Percentiles rank a stretch among this genome's conserved stretches.
Conservation (phyloP, 2,329 filamentous ascomycete genomes). For the Diaporthe helianthi region DNA sequence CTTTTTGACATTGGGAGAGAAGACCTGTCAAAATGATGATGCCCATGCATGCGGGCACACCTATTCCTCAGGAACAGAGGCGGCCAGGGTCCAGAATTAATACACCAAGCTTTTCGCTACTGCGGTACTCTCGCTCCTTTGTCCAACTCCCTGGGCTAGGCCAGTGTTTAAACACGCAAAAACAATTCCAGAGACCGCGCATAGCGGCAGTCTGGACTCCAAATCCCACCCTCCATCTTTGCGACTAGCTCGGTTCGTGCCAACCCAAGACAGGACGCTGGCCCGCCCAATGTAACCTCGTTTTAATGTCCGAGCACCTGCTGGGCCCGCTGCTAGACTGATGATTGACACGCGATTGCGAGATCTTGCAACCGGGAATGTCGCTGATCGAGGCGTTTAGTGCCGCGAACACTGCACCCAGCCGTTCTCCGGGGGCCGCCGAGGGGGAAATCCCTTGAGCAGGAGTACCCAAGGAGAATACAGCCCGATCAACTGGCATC, state of each 20-base stretch:
- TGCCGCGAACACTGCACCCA: not conserved
- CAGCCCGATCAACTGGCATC: constrained; percentile 11
- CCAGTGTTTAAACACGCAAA: not conserved
- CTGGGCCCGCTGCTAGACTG: constrained; percentile 6
- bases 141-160: not conserved
- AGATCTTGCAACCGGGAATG: constrained; percentile 12
- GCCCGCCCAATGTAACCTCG: constrained; percentile 11
- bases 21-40: not conserved
- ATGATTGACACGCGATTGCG: constrained; percentile 12
- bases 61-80: constrained; percentile 16
- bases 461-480: not conserved
- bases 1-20: not conserved
- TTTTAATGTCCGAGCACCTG: constrained; percentile 23
- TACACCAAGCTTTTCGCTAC: constrained; percentile 13
- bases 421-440: not conserved
- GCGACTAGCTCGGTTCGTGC: constrained; percentile 14
- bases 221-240: constrained; percentile 5
- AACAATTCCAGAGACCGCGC: constrained; percentile 15
- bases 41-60: not conserved
- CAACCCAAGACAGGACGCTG: constrained; percentile 10
- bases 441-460: too few species aligned
- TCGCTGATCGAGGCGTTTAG: not conserved
- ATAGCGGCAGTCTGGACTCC: constrained; percentile 6
- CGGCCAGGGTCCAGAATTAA: constrained; percentile 17
- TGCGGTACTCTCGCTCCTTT: not conserved